Base-by-base conservation (phyloP, 2,329 filamentous ascomycete genomes). In the Neopestalotiopsis sp. region DNA sequence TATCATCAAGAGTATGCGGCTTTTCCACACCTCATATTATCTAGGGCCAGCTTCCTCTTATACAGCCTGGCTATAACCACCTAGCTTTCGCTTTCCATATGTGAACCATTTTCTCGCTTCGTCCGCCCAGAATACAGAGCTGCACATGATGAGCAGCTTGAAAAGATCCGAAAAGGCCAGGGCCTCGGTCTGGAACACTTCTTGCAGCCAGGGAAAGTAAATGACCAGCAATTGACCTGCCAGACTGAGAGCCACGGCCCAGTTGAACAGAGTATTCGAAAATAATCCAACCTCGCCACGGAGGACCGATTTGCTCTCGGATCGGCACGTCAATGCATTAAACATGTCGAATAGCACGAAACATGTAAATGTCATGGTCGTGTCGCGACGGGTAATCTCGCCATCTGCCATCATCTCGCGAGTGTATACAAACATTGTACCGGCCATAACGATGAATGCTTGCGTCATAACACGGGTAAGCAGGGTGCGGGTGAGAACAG, bases 261-360 rank as follows among this genome's bases (percentile, higher is more conserved):
- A 97, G 81, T 98, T 98, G 84, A 99, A 99, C 81, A 99, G 92
- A 70, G 90, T 92, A 78, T 99, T 99, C 9, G 91, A 90, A 68
- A 96, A 92, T 13, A 97, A 80, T 9, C 92, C 90, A 65, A 97
- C 86, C 78, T 99, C 95, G 56, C 96, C 95, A 32, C 92, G 88
- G 3, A 99, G 87, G 4, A 99, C 86, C 12, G 93, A 97, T 80
- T 98, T 98, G 71, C 89, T 90, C 78, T 97, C 95, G 7, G 93
- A 97, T 62, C 96, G 93, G 81, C 96, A 99, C 17, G 94, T 92
- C 28, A 99, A 86, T 1, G 96, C 96, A 81, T 99, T 98, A 86
- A 98, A 98, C 96, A 99, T 99, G 85, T 99, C 96, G 81, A 98
- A 99, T 67, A 99, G 89, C 60, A 99, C 96, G 78, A 99, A 99